Percentiles rank a stretch among this genome's conserved stretches.
phyloP scores from a whole-genome alignment of 1,139 yeast genomes.

The Zygosaccharomyces sapae region DNA sequence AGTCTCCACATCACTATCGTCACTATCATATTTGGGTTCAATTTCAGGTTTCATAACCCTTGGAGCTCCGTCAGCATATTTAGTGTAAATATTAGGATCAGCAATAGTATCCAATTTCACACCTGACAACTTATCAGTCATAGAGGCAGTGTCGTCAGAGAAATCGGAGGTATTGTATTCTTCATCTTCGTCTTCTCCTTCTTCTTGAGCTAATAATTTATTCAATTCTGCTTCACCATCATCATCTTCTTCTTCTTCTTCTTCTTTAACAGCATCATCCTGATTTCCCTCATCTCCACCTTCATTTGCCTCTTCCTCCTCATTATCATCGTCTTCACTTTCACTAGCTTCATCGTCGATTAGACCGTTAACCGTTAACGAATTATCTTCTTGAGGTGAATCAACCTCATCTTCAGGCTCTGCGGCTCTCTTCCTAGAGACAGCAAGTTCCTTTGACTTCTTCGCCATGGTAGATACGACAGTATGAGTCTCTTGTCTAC shows the following conservation, averaged over 20 bases:
- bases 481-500: not conserved
- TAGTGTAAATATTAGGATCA: constrained; percentile 44
- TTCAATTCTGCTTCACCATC: constrained; percentile 65
- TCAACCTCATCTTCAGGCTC: constrained; percentile 11
- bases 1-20: constrained; percentile 84
- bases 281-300: constrained; percentile 12
- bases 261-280: constrained; percentile 5
- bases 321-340: constrained; percentile 21
- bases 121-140: constrained; percentile 54
- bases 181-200: constrained; percentile 35
- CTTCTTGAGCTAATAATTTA: constrained; percentile 51
- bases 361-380: constrained; percentile 13
- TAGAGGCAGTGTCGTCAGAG: constrained; percentile 42
- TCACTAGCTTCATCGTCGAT: constrained; percentile 35
- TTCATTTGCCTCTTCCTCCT: constrained; percentile 29
- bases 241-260: constrained; percentile 39
- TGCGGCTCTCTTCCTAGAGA: constrained; percentile 16
- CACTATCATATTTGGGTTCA: constrained; percentile 87
- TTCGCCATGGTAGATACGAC: constrained; percentile 12
- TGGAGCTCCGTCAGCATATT: constrained; percentile 74
- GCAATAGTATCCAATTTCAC: constrained; percentile 50
- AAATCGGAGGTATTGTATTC: constrained; percentile 35
- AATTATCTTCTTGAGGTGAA: constrained; percentile 11
- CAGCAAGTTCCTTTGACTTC: constrained; percentile 7
- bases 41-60: constrained; percentile 82